Evolutionary conservation across 1,139 yeast genomes (phyloP).

Genomic region (Taphrina pruni): DNA sequence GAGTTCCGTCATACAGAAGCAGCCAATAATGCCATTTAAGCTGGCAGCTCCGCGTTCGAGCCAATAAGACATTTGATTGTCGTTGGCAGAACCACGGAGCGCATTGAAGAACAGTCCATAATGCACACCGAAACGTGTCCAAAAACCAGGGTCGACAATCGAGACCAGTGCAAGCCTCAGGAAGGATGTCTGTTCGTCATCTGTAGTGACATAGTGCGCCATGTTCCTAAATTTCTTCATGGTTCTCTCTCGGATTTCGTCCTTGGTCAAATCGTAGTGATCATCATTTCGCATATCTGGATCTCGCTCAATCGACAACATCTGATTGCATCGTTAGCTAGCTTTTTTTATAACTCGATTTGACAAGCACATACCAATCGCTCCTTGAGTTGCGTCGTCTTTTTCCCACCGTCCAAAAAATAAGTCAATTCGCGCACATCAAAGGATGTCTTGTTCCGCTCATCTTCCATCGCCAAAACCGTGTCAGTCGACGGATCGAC

Average conservation of each 20-base stretch:
- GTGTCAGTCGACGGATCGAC: constrained; percentile 45
- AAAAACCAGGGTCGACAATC: constrained; percentile 63
- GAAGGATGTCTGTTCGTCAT: constrained; percentile 51
- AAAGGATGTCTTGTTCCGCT: constrained; percentile 59
- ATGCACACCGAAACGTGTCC: constrained; percentile 71
- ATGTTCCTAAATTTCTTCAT: constrained; percentile 60
- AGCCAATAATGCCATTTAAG: constrained; percentile 79
- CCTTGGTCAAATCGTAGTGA: constrained; percentile 62
- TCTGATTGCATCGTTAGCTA: constrained; percentile 42
- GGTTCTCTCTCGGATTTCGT: constrained; percentile 60
- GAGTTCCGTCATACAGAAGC: constrained; percentile 93
- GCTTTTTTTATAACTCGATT: not conserved
- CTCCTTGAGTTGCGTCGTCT: constrained; percentile 57
- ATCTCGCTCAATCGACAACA: constrained; percentile 60
- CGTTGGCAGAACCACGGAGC: constrained; percentile 74
- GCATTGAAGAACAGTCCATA: constrained; percentile 73
- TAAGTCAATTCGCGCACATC: constrained; percentile 59
- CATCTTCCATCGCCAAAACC: constrained; percentile 55
- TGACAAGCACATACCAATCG: constrained; percentile 49
- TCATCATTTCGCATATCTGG: constrained; percentile 60
- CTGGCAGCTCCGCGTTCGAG: constrained; percentile 69
- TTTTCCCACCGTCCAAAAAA: constrained; percentile 63
- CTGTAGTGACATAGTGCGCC: constrained; percentile 60
- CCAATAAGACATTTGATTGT: constrained; percentile 70
- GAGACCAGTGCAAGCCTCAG: constrained; percentile 56